Conservation (phyloP, 1,139 yeast species). For the Arxiozyma telluris region DNA sequence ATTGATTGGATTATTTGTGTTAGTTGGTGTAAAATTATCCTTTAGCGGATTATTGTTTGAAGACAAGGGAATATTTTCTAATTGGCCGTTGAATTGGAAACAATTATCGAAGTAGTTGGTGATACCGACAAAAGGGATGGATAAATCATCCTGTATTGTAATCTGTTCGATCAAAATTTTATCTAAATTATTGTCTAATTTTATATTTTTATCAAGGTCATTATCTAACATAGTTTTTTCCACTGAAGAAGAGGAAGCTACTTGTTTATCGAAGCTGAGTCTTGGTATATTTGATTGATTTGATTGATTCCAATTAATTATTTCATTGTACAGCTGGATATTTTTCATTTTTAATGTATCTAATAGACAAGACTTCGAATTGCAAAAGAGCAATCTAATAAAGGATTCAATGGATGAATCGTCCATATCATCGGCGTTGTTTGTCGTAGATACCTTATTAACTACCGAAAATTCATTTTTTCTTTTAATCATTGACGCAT, state of each 20-base stretch:
- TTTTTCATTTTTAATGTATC: slow-evolving; percentile 56
- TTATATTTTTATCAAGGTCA: neutral
- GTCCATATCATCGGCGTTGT: neutral
- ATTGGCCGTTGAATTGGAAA: slow-evolving; percentile 12
- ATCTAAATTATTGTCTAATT: neutral
- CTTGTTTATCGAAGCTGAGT: neutral
- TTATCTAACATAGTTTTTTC: too few relatives aligned
- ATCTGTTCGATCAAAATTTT: neutral
- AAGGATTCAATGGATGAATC: slow-evolving; percentile 32
- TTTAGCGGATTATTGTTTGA: slow-evolving; percentile 3
- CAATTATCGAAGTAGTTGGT: slow-evolving; percentile 13
- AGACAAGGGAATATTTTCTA: slow-evolving; percentile 16
- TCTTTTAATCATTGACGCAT: slow-evolving; percentile 33
- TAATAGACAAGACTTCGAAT: neutral
- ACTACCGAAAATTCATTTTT: neutral
- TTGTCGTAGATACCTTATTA: neutral
- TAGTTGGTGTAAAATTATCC: neutral
- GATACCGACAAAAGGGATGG: slow-evolving; percentile 25
- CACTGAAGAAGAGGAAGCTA: too few relatives aligned
- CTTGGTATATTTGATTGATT: neutral
- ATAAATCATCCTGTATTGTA: slow-evolving; percentile 26
- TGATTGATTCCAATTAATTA: slow-evolving; percentile 19
- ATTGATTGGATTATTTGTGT: neutral
- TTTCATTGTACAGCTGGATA: slow-evolving; percentile 30
- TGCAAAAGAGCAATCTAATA: slow-evolving; percentile 38